Evolutionary conservation across 345 rosid genomes (phyloP), one percentile per base, ranked within the genome.

Genomic region (Dipteronia sinensis): DNA sequence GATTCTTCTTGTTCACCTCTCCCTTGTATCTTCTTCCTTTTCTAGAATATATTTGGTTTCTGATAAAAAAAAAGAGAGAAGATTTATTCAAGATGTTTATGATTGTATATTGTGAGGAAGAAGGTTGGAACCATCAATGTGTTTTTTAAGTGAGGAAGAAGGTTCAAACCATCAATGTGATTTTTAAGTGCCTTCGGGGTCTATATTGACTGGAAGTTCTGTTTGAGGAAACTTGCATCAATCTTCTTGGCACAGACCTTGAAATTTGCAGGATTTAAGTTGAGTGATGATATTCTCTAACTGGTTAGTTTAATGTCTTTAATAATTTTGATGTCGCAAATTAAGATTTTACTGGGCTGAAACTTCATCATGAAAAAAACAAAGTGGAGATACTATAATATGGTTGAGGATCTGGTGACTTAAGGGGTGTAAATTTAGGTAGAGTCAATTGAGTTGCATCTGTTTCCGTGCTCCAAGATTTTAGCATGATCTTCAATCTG

Each of bases 351-450:
- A 6, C 34, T 20, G 44, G 22, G 49, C 47, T 8, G 47, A 55
- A n/a, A 42, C 55, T 20, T 42, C 53, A 44, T 47, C 15, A 27
- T 12, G 22, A 17, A n/a, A 75, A 53, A 19, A n/a, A 2, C 63
- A n/a, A 17, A 58, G 25, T 9, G 11, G 11, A 58, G 63, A 58
- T 58, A 20, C 63, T n/a, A 1, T 58, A 1, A n/a, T 58, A 20
- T 58, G 46, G 20, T 58, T 68, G 29, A 31, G 40, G 38, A 75
- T 67, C 6, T 67, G 27, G 38, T 31, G 16, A 46, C 17, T 76
- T 65, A 22, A 68, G 25, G n/a, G 79, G 12, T 67, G 67, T 65
- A 67, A 67, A 40, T 55, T 51, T 55, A 7, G 53, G 58, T 34
- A 40, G 38, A 42, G 38, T 53, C 47, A 17, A 71, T 59, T 25